Conservation (phyloP, 306 rosid species). For the Cucurbita maxima region DNA sequence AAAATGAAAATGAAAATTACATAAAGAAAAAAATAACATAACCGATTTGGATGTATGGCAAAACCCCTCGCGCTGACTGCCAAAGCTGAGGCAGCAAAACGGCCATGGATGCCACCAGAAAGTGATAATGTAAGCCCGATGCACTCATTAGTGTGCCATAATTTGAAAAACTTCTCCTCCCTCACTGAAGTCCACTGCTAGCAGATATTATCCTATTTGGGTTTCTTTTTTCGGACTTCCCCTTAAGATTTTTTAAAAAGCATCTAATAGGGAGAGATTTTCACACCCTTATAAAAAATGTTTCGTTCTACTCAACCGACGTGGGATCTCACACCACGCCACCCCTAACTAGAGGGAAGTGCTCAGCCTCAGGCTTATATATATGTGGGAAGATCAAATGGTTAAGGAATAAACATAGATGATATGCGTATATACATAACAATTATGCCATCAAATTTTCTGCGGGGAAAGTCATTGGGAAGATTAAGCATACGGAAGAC, state of each 20-base stretch:
- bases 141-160: conserved; percentile 26
- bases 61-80: conserved; percentile 12
- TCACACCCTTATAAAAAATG: no score
- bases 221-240: no score
- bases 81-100: conserved; percentile 10
- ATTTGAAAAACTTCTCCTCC: conserved; percentile 22
- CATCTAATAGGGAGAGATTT: no score
- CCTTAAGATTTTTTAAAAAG: no score
- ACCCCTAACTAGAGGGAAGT: conserved; percentile 26
- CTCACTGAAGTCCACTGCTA: not conserved
- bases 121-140: conserved; percentile 17
- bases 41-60: conserved; percentile 15
- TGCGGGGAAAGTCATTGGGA: conserved; percentile 85
- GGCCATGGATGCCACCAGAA: conserved; percentile 15
- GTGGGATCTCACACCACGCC: conserved; percentile 20
- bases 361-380: conserved; percentile 28
- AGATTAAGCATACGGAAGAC: conserved; percentile 92
- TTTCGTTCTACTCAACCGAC: no score
- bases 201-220: no score
- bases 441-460: conserved; percentile 73
- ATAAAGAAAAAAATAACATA: not conserved
- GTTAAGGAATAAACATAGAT: not conserved
- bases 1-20: not conserved
- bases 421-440: not conserved
- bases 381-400: not conserved